Conservation (phyloP, 768 basidiomycete genomes). For the Suillus tomentosus region DNA sequence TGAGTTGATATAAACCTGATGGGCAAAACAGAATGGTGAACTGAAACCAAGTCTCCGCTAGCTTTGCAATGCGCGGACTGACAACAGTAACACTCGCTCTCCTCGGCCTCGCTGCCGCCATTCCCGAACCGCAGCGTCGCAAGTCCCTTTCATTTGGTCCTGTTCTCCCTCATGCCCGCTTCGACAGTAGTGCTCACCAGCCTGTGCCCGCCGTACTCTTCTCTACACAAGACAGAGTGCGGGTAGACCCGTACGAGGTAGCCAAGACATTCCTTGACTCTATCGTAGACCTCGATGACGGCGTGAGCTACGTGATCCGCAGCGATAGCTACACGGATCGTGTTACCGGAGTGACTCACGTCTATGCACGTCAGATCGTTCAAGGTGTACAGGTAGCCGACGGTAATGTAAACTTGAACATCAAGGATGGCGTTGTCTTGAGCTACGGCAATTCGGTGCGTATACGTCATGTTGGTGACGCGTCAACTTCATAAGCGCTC, state of each 20-base stretch:
- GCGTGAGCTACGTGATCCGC: conserved; percentile 59
- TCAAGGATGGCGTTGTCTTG: conserved; percentile 79
- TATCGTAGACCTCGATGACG: conserved; percentile 38
- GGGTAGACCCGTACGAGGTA: conserved; percentile 56
- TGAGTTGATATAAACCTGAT: neutral
- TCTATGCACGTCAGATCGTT: conserved; percentile 84
- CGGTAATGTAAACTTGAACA: conserved; percentile 91
- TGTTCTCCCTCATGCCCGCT: conserved; percentile 69
- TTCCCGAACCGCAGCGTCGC: conserved; percentile 40
- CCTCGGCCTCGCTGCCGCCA: conserved; percentile 56
- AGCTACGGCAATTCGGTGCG: conserved; percentile 88
- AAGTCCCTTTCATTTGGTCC: conserved; percentile 94
- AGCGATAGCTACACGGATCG: conserved; percentile 87
- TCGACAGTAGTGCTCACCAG: conserved; percentile 42
- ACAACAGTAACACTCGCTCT: conserved; percentile 62
- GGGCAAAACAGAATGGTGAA: neutral
- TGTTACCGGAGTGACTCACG: conserved; percentile 84
- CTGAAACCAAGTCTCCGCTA: neutral
- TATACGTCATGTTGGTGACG: conserved; percentile 16
- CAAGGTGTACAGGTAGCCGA: conserved; percentile 88
- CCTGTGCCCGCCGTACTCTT: conserved; percentile 38
- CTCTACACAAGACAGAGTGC: conserved; percentile 40
- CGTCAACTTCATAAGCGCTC: conserved; percentile 12
- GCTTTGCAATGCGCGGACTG: conserved; percentile 57
- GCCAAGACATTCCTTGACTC: conserved; percentile 60